phyloP scores from a whole-genome alignment of 2,329 filamentous ascomycete genomes.

The Thielaviopsis musarum region DNA sequence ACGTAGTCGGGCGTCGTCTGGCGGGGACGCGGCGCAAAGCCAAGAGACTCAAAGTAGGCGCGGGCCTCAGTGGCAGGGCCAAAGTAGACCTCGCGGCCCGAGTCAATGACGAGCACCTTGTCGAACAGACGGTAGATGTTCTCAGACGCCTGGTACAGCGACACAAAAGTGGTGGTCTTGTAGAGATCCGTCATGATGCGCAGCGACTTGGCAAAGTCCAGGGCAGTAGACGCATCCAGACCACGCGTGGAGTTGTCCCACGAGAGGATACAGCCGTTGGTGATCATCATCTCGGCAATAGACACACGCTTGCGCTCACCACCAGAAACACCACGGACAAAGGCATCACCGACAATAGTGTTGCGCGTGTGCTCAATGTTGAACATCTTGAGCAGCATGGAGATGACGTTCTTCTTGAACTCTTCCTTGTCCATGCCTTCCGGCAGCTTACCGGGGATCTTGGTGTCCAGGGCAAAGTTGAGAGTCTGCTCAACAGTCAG shows the following conservation, averaged over 20 bases:
- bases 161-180: slow-evolving; percentile 70
- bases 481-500: slow-evolving; percentile 79
- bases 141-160: slow-evolving; percentile 72
- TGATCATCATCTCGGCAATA: slow-evolving; percentile 71
- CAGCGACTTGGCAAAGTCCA: slow-evolving; percentile 52
- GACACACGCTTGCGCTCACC: slow-evolving; percentile 67
- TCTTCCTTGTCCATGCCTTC: slow-evolving; percentile 53
- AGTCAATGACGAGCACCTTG: slow-evolving; percentile 69
- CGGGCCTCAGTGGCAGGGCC: slow-evolving; percentile 51
- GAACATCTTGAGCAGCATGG: slow-evolving; percentile 73
- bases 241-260: slow-evolving; percentile 65
- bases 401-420: slow-evolving; percentile 62
- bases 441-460: slow-evolving; percentile 66
- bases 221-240: slow-evolving; percentile 49
- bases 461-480: slow-evolving; percentile 68
- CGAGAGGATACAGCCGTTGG: slow-evolving; percentile 50
- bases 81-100: slow-evolving; percentile 60
- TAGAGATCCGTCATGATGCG: slow-evolving; percentile 72
- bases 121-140: slow-evolving; percentile 67
- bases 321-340: slow-evolving; percentile 64
- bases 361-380: slow-evolving; percentile 79
- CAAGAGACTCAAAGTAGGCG: slow-evolving; percentile 59
- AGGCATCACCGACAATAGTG: slow-evolving; percentile 70
- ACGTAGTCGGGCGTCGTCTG: slow-evolving; percentile 72
- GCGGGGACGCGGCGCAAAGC: slow-evolving; percentile 56